phyloP scores from a whole-genome alignment of 2,329 filamentous ascomycete genomes.

The Neocucurbitaria cava region DNA sequence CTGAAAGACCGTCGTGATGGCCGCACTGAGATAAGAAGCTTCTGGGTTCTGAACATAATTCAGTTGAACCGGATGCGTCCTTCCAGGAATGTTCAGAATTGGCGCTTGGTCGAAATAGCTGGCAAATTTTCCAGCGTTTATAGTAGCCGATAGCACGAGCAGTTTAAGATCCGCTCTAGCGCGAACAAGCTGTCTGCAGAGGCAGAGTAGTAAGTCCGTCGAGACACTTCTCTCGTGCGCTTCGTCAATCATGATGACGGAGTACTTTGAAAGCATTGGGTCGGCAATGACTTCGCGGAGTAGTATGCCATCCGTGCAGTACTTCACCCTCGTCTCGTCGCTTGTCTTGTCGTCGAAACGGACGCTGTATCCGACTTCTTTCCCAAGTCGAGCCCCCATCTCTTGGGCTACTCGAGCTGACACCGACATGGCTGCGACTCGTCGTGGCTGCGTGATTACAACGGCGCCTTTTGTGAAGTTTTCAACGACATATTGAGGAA shows the following conservation, averaged over 20 bases:
- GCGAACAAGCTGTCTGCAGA: slow-evolving; percentile 87
- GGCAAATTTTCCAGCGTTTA: slow-evolving; percentile 92
- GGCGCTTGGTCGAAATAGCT: slow-evolving; percentile 91
- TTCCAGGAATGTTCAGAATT: slow-evolving; percentile 92
- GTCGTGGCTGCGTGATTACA: slow-evolving; percentile 90
- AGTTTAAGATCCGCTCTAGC: slow-evolving; percentile 86
- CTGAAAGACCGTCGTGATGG: slow-evolving; percentile 92
- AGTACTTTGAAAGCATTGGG: slow-evolving; percentile 81
- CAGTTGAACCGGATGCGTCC: slow-evolving; percentile 87
- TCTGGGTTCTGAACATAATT: slow-evolving; percentile 91
- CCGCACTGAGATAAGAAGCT: slow-evolving; percentile 90
- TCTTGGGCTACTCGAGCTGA: slow-evolving; percentile 96
- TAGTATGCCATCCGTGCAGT: slow-evolving; percentile 97
- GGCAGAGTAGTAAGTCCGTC: slow-evolving; percentile 87
- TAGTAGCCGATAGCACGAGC: slow-evolving; percentile 90
- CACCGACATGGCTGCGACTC: slow-evolving; percentile 97
- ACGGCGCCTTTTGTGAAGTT: slow-evolving; percentile 73
- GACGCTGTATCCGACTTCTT: slow-evolving; percentile 93
- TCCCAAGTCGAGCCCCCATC: slow-evolving; percentile 86
- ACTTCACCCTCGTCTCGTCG: slow-evolving; percentile 90
- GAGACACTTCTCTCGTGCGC: slow-evolving; percentile 93
- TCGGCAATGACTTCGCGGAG: slow-evolving; percentile 89
- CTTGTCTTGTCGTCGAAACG: slow-evolving; percentile 88
- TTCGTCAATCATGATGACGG: slow-evolving; percentile 94
- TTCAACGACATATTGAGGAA: slow-evolving; percentile 94